Conservation (phyloP, 768 basidiomycete species). For the Lentinula aciculospora region DNA sequence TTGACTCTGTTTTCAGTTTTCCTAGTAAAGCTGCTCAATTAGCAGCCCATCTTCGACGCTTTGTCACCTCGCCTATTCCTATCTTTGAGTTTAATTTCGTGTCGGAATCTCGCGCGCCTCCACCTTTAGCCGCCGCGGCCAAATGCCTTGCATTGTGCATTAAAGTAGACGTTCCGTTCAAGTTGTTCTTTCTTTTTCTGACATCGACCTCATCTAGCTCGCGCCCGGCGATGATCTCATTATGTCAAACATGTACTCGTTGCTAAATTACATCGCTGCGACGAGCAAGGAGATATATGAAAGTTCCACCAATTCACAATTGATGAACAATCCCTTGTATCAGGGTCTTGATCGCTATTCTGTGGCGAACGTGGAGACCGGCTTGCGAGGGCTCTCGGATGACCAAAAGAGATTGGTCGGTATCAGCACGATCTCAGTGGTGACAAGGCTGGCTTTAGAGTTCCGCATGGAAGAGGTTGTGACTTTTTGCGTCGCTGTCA, state of each 20-base stretch:
- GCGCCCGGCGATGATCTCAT: conserved; percentile 84
- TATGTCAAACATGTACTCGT: conserved; percentile 95
- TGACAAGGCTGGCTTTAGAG: conserved; percentile 82
- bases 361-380: conserved; percentile 54
- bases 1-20: conserved; percentile 47
- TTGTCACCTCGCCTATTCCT: conserved; percentile 81
- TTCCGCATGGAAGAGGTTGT: conserved; percentile 78
- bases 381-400: conserved; percentile 64
- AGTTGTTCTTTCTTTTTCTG: not conserved
- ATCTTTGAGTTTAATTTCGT: conserved; percentile 86
- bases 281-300: conserved; percentile 75
- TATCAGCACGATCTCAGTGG: conserved; percentile 89
- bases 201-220: conserved; percentile 37
- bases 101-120: conserved; percentile 66
- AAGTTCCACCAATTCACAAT: conserved; percentile 33
- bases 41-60: conserved; percentile 76
- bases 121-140: conserved; percentile 79
- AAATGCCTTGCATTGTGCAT: conserved; percentile 90
- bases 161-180: conserved; percentile 40
- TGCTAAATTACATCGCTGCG: conserved; percentile 86
- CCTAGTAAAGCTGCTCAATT: conserved; percentile 70
- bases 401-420: conserved; percentile 82
- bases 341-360: conserved; percentile 42
- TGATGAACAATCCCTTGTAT: conserved; percentile 35
- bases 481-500: not conserved